Conservation (phyloP, 225 moss, liverwort and hornwort species). For the Physcomitrium patens region DNA sequence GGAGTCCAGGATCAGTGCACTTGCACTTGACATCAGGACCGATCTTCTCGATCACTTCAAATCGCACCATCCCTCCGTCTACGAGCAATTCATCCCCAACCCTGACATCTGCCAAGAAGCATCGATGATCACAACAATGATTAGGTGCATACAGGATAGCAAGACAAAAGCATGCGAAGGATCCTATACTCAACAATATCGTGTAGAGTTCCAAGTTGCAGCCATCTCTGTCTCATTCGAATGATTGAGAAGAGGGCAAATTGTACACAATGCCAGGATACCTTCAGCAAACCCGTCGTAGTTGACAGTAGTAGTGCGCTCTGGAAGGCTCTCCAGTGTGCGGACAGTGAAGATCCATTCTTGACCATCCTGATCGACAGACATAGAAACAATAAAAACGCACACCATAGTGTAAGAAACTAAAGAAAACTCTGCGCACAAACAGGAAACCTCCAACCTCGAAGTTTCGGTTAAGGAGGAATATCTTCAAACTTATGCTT, state of each 20-base stretch:
- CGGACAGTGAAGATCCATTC: conserved; percentile 97
- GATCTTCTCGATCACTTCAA: conserved; percentile 85
- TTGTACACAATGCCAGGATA: conserved; percentile 21
- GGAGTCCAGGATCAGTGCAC: conserved; percentile 87
- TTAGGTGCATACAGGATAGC: background rate
- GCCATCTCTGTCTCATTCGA: background rate
- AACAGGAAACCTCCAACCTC: background rate
- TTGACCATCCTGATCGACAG: conserved; percentile 76
- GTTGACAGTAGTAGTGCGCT: conserved; percentile 73
- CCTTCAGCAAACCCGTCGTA: conserved; percentile 99
- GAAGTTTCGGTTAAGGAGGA: background rate
- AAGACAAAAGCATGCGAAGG: background rate
- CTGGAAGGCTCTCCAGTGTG: conserved; percentile 65
- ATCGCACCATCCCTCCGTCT: conserved; percentile 99
- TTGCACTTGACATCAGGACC: conserved; percentile 94
- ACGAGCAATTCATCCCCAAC: conserved; percentile 92
- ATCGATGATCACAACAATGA: no score
- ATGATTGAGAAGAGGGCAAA: background rate
- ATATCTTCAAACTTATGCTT: background rate
- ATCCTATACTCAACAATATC: background rate
- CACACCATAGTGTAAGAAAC: background rate
- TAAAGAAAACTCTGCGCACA: background rate
- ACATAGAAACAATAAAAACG: background rate
- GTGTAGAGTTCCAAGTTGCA: background rate
- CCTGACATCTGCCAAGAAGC: conserved; percentile 62